phyloP scores from a whole-genome alignment of 306 rosid genomes.

The Cucurbita moschata region DNA sequence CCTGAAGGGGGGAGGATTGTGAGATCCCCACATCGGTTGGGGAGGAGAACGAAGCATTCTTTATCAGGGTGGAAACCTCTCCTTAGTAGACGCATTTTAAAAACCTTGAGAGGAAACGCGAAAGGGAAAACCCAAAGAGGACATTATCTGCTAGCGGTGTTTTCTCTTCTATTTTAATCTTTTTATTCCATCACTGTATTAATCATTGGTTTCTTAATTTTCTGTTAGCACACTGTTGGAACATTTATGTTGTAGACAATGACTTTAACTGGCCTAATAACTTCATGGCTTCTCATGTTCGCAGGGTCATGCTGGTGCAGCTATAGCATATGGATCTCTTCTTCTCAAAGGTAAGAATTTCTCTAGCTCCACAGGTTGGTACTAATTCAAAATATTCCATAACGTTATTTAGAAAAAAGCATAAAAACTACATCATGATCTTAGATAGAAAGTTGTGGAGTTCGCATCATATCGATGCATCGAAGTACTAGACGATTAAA shows the following conservation, averaged over 20 bases:
- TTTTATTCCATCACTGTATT: background rate
- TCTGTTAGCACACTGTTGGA: background rate
- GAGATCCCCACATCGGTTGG: no score
- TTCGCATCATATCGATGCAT: no score
- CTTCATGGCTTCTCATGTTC: slow-evolving; percentile 1
- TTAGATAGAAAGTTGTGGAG: background rate
- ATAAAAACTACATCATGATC: background rate
- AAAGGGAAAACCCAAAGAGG: no score
- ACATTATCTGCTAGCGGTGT: no score
- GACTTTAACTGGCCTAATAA: background rate
- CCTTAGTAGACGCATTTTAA: no score
- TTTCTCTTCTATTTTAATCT: background rate
- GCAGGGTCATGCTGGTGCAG: slow-evolving; percentile 91
- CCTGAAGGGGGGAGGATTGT: no score
- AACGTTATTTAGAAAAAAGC: background rate
- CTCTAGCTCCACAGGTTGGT: background rate
- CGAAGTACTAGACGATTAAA: background rate
- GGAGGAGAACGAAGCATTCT: no score
- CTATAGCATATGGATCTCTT: slow-evolving; percentile 89
- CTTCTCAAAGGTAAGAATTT: slow-evolving; percentile 58
- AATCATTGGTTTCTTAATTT: background rate
- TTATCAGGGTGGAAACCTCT: no score
- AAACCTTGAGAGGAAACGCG: no score
- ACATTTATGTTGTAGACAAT: background rate
- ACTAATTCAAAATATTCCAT: background rate